Conservation (phyloP, 495 filamentous ascomycete genomes). For the Oidiodendron maius region DNA sequence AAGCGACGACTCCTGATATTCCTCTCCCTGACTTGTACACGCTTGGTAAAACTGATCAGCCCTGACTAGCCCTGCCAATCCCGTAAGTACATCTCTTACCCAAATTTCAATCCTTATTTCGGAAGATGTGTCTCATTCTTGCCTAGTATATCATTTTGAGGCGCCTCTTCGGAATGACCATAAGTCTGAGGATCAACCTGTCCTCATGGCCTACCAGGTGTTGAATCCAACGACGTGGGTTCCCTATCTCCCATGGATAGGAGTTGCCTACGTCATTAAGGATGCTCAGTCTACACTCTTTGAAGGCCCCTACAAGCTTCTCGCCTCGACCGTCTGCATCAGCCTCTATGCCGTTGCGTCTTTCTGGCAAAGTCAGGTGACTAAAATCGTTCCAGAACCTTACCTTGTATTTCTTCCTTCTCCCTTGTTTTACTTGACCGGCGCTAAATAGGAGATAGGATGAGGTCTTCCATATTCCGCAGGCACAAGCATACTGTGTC, state of each 20-base stretch:
- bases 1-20: not conserved
- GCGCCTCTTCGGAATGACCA: no score
- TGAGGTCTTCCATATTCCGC: slow-evolving; percentile 91
- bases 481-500: slow-evolving; percentile 80
- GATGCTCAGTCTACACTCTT: not conserved
- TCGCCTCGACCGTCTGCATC: not conserved
- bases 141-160: no score
- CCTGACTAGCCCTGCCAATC: no score
- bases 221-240: not conserved
- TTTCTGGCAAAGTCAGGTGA: slow-evolving; percentile 35
- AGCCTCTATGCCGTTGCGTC: slow-evolving; percentile 2
- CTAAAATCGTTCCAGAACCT: slow-evolving; percentile 60
- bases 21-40: no score
- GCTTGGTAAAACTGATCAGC: no score
- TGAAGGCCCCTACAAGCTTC: not conserved
- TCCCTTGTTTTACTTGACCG: not conserved
- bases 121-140: no score
- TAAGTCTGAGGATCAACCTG: not conserved
- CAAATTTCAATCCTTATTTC: no score
- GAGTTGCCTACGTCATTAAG: not conserved
- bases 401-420: slow-evolving; percentile 57
- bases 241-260: not conserved
- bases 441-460: slow-evolving; percentile 49
- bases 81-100: no score
- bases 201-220: not conserved